phyloP scores from a whole-genome alignment of 352 stramenopile genomes.

The Phytophthora meadii region DNA sequence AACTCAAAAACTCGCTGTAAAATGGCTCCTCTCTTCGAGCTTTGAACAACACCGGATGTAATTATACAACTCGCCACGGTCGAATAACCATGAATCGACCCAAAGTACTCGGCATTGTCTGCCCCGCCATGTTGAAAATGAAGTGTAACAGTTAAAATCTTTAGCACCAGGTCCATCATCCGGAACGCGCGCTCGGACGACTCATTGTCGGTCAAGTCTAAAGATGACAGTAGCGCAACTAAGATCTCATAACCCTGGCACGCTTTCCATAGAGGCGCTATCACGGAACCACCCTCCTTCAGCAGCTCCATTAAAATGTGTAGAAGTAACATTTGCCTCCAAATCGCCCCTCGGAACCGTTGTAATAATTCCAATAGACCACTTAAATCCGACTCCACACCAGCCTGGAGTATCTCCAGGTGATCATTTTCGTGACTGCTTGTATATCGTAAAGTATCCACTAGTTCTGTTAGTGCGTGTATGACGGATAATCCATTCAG shows the following conservation, averaged over 20 bases:
- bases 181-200: slow-evolving; percentile 29
- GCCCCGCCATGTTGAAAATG: slow-evolving; percentile 38
- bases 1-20: slow-evolving; percentile 68
- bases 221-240: slow-evolving; percentile 63
- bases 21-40: slow-evolving; percentile 36
- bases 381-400: slow-evolving; percentile 67
- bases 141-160: slow-evolving; percentile 57
- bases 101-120: slow-evolving; percentile 49
- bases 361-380: slow-evolving; percentile 64
- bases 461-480: slow-evolving; percentile 50
- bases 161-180: slow-evolving; percentile 62
- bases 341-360: slow-evolving; percentile 33
- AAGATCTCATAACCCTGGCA: slow-evolving; percentile 73
- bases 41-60: slow-evolving; percentile 58
- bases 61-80: slow-evolving; percentile 65
- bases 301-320: slow-evolving; percentile 57
- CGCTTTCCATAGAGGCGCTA: slow-evolving; percentile 52
- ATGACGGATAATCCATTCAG: slow-evolving; percentile 40
- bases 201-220: slow-evolving; percentile 42
- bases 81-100: slow-evolving; percentile 47
- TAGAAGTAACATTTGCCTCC: slow-evolving; percentile 52
- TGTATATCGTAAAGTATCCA: slow-evolving; percentile 14
- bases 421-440: slow-evolving; percentile 6
- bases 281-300: slow-evolving; percentile 34
- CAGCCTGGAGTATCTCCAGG: slow-evolving; percentile 40